Percentiles rank a stretch among this genome's conserved stretches.
Conservation (phyloP, 345 rosid genomes). For the Eucalyptus curtisii region DNA sequence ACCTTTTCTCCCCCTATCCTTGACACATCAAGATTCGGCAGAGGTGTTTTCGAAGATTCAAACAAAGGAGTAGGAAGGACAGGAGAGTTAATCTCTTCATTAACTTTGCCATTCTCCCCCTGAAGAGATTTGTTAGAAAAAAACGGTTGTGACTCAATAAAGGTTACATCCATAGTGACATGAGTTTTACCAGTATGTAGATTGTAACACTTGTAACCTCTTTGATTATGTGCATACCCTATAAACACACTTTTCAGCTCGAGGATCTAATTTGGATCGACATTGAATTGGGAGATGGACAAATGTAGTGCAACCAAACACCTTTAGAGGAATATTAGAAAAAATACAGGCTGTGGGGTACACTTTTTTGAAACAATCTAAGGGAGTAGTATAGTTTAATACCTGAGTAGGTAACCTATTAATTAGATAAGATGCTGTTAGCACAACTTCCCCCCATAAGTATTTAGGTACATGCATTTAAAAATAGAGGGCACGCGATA, state of each 20-base stretch:
- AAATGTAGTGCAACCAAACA: neutral
- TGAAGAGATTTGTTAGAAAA: neutral
- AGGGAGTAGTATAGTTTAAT: no score
- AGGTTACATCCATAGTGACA: neutral
- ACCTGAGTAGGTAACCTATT: no score
- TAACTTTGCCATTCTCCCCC: neutral
- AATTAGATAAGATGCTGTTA: no score
- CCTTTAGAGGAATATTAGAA: neutral
- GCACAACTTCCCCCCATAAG: no score
- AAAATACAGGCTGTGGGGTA: neutral
- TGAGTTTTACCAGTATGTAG: neutral
- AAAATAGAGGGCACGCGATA: no score
- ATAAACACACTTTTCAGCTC: neutral
- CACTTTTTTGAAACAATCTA: no score
- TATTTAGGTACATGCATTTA: no score
- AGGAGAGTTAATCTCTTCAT: neutral
- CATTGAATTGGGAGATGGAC: neutral
- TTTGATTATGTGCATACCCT: neutral
- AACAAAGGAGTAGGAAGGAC: neutral
- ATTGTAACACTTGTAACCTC: neutral
- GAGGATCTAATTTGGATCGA: neutral
- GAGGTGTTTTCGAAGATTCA: no score
- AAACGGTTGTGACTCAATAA: neutral
- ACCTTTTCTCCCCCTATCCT: neutral
- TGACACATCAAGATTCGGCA: neutral